These are phyloP conservation scores for Mimosa pudica DNA, from an alignment of 306 rosid genomes.

Conservation along the genomic window DNA sequence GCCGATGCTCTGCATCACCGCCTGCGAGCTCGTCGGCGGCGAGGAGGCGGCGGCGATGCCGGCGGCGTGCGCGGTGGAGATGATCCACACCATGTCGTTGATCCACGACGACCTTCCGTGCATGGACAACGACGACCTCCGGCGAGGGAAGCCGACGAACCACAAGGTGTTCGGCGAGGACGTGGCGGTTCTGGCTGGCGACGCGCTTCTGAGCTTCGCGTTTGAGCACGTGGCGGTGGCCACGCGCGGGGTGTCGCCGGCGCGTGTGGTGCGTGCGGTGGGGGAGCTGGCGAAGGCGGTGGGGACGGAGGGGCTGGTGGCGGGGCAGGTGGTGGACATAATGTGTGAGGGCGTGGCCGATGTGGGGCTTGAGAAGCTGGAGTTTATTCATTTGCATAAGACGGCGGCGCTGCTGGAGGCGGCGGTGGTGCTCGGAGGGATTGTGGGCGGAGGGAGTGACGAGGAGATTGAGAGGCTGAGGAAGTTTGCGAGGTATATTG, in stretches of 20 bases:
- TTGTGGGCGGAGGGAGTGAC: slow-evolving; percentile 73
- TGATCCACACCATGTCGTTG: slow-evolving; percentile 91
- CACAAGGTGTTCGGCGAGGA: slow-evolving; percentile 89
- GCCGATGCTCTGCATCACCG: slow-evolving; percentile 74
- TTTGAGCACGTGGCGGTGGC: slow-evolving; percentile 73
- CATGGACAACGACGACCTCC: slow-evolving; percentile 90
- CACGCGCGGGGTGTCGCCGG: slow-evolving; percentile 49
- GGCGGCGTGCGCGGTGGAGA: slow-evolving; percentile 80
- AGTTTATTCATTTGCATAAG: slow-evolving; percentile 74
- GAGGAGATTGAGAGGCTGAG: slow-evolving; percentile 61
- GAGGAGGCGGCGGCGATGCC: slow-evolving; percentile 63
- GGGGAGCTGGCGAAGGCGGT: slow-evolving; percentile 68
- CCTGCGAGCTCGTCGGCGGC: slow-evolving; percentile 82
- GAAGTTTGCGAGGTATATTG: slow-evolving; percentile 67
- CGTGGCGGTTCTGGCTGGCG: slow-evolving; percentile 82
- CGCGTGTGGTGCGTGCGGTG: slow-evolving; percentile 51
- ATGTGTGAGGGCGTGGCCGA: slow-evolving; percentile 58
- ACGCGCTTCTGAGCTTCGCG: slow-evolving; percentile 65
- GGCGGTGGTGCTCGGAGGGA: slow-evolving; percentile 69
- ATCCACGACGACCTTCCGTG: slow-evolving; percentile 91
- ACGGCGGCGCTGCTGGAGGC: slow-evolving; percentile 71
- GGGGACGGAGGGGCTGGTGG: slow-evolving; percentile 74
- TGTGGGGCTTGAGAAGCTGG: slow-evolving; percentile 63
- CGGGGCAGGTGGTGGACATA: slow-evolving; percentile 77
- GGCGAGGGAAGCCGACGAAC: slow-evolving; percentile 82